Conservation (phyloP, 352 stramenopile genomes). For the Phytopythium oedochilum region DNA sequence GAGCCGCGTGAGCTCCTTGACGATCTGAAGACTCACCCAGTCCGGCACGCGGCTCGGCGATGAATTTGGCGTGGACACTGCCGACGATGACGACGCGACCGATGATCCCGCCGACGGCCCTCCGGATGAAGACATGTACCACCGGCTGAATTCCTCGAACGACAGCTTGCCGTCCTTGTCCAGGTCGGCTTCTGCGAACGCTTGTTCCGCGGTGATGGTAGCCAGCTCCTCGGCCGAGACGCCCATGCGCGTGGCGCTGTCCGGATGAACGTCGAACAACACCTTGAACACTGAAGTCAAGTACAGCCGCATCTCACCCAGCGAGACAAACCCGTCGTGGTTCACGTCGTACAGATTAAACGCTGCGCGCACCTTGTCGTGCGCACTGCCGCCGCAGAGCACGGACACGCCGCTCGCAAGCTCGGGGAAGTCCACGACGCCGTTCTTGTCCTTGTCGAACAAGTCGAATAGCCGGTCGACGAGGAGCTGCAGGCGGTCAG, state of each 20-base stretch:
- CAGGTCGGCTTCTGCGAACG: conserved; percentile 74
- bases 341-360: conserved; percentile 89
- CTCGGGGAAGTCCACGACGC: conserved; percentile 77
- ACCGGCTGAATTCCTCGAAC: conserved; percentile 80
- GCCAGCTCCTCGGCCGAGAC: conserved; percentile 71
- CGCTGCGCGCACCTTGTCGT: conserved; percentile 73
- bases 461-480: conserved; percentile 77
- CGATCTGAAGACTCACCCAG: conserved; percentile 72
- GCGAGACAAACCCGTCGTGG: conserved; percentile 79
- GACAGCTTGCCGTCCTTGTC: conserved; percentile 76
- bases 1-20: conserved; percentile 83
- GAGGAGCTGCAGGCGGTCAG: conserved; percentile 48
- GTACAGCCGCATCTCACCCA: conserved; percentile 83
- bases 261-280: conserved; percentile 77
- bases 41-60: conserved; percentile 26
- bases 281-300: conserved; percentile 86
- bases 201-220: conserved; percentile 70
- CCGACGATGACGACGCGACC: conserved; percentile 2
- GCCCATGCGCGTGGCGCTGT: conserved; percentile 48
- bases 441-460: conserved; percentile 82
- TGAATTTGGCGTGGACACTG: neutral
- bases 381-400: conserved; percentile 59
- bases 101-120: conserved; percentile 29
- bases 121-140: conserved; percentile 34
- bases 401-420: conserved; percentile 75